A percentile compares a stretch with the other conserved stretches of the same genome.
Conservation (phyloP, 257 asterid genomes). For the Leptodermis oblonga region DNA sequence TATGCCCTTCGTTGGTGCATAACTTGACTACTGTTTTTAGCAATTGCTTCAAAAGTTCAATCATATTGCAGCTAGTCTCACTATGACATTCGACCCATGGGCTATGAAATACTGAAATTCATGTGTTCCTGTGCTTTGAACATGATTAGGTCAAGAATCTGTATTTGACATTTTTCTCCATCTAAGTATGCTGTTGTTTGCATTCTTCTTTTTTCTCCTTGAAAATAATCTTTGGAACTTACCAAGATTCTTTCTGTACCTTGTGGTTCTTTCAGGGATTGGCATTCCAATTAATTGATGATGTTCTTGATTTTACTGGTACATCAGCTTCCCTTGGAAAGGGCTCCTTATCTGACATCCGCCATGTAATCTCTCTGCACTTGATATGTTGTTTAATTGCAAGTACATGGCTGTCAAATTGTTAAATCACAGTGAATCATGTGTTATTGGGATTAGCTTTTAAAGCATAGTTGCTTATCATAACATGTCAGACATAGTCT, state of each 20-base stretch:
- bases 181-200: neutral
- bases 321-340: slow-evolving; percentile 89
- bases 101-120: neutral
- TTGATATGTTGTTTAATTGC: neutral
- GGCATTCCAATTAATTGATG: slow-evolving; percentile 92
- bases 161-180: neutral
- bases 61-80: neutral
- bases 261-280: slow-evolving; percentile 58
- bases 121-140: neutral
- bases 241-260: slow-evolving; percentile 4
- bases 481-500: neutral
- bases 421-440: neutral
- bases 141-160: neutral
- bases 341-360: slow-evolving; percentile 95
- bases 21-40: neutral
- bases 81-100: neutral
- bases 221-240: neutral
- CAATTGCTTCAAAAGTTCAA: neutral
- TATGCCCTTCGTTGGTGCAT: neutral
- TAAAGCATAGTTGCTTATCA: neutral
- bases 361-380: slow-evolving; percentile 54
- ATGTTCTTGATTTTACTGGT: slow-evolving; percentile 92
- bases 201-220: neutral
- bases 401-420: neutral
- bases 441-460: neutral